phyloP scores from a whole-genome alignment of 2,329 filamentous ascomycete species.

The Pseudocercospora musae region DNA sequence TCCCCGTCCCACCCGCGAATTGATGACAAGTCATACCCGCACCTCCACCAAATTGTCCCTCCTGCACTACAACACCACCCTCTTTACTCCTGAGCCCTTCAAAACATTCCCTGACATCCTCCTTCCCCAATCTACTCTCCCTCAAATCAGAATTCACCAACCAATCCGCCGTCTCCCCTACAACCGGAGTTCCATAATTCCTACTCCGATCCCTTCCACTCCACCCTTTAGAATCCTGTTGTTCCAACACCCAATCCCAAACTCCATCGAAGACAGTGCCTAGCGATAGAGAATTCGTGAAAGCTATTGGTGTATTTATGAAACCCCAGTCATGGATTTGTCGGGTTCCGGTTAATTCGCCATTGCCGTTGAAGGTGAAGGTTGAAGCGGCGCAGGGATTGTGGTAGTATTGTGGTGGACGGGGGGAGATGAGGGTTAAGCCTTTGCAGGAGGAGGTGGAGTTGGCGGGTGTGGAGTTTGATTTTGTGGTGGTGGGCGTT shows the following conservation, averaged over 20 bases:
- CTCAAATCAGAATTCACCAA: constrained; percentile 19
- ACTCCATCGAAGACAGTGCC: constrained; percentile 59
- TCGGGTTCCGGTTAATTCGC: constrained; percentile 60
- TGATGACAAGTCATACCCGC: constrained; percentile 65
- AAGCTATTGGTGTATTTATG: constrained; percentile 56
- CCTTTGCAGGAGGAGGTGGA: constrained; percentile 38
- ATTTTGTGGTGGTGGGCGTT: constrained; percentile 29
- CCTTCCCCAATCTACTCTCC: constrained; percentile 33
- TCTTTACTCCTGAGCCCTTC: constrained; percentile 63
- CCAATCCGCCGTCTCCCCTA: constrained; percentile 29
- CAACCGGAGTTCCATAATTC: constrained; percentile 26
- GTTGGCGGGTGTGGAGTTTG: constrained; percentile 17
- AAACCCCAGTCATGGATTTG: constrained; percentile 62
- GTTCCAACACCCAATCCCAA: constrained; percentile 52
- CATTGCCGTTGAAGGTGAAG: constrained; percentile 63
- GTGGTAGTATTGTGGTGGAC: constrained; percentile 40
- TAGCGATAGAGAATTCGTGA: constrained; percentile 58
- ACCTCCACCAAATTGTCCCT: constrained; percentile 65
- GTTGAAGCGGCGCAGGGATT: constrained; percentile 43
- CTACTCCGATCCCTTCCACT: constrained; percentile 12
- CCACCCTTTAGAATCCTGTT: constrained; percentile 38
- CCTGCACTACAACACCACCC: constrained; percentile 59
- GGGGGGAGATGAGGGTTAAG: constrained; percentile 45
- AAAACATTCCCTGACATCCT: constrained; percentile 60
- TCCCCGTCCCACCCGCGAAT: constrained; percentile 66